Conservation (phyloP, 257 asterid genomes). For the Coffea eugenioides region DNA sequence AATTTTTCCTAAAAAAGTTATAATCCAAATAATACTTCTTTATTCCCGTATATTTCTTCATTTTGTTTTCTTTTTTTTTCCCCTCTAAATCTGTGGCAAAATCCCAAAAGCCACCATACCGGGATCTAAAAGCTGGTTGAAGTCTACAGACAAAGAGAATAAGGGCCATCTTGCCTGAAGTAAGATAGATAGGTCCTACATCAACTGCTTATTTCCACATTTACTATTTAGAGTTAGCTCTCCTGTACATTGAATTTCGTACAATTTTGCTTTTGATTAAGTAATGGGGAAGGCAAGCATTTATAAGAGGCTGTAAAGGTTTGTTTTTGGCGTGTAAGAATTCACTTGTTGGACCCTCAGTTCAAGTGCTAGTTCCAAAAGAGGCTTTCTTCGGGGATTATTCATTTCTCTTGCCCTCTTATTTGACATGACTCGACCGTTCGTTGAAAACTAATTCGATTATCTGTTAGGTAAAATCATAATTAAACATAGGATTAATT, state of each 20-base stretch:
- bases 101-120: not conserved
- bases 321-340: not conserved
- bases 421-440: not conserved
- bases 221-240: not conserved
- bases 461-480: no score
- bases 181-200: slow-evolving; percentile 2
- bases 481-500: no score
- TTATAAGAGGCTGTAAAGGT: not conserved
- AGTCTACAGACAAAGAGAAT: slow-evolving; percentile 19
- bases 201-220: not conserved
- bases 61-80: not conserved
- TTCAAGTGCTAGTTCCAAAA: not conserved
- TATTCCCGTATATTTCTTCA: no score
- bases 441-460: not conserved
- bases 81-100: not conserved
- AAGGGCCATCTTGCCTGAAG: slow-evolving; percentile 6
- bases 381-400: not conserved
- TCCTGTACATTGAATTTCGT: not conserved
- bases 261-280: not conserved
- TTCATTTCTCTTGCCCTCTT: not conserved
- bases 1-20: no score
- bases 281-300: not conserved
- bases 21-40: no score
- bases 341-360: not conserved
- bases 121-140: not conserved